phyloP scores from a whole-genome alignment of 2,329 filamentous ascomycete species.

The Bipolaris bicolor region DNA sequence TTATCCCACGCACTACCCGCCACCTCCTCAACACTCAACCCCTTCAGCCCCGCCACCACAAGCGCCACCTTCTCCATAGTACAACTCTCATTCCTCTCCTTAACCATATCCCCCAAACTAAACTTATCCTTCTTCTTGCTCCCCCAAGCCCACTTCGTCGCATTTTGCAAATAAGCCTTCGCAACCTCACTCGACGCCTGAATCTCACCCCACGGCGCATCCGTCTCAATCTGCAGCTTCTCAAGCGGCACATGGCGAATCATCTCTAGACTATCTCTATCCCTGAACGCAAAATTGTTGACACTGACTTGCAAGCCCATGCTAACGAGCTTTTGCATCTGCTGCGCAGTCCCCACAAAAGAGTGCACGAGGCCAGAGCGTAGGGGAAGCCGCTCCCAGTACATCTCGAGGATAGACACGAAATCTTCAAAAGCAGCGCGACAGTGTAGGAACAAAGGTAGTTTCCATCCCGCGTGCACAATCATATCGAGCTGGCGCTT shows the following conservation, averaged over 20 bases:
- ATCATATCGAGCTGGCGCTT: conserved; percentile 52
- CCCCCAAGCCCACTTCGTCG: conserved; percentile 44
- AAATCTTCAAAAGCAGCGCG: conserved; percentile 55
- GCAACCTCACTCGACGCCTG: conserved; percentile 45
- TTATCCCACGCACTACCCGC: conserved; percentile 50
- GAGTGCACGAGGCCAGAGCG: conserved; percentile 48
- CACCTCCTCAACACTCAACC: conserved; percentile 52
- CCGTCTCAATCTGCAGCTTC: conserved; percentile 56
- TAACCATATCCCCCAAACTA: conserved; percentile 55
- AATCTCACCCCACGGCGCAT: conserved; percentile 58
- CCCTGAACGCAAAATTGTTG: conserved; percentile 58
- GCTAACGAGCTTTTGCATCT: conserved; percentile 50
- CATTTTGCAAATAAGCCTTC: conserved; percentile 52
- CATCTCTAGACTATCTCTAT: conserved; percentile 52
- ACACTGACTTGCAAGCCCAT: conserved; percentile 56
- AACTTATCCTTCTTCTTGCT: conserved; percentile 60
- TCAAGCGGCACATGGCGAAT: conserved; percentile 51
- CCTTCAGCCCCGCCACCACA: conserved; percentile 58
- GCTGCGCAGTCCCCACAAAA: conserved; percentile 48
- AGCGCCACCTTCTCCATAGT: conserved; percentile 55
- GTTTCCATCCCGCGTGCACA: conserved; percentile 35
- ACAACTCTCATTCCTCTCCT: conserved; percentile 60
- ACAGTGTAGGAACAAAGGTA: conserved; percentile 54
- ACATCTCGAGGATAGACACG: conserved; percentile 50
- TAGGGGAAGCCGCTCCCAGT: conserved; percentile 46